Evolutionary conservation across 1,139 yeast genomes (phyloP).

Genomic region (Taphrina deformans): DNA sequence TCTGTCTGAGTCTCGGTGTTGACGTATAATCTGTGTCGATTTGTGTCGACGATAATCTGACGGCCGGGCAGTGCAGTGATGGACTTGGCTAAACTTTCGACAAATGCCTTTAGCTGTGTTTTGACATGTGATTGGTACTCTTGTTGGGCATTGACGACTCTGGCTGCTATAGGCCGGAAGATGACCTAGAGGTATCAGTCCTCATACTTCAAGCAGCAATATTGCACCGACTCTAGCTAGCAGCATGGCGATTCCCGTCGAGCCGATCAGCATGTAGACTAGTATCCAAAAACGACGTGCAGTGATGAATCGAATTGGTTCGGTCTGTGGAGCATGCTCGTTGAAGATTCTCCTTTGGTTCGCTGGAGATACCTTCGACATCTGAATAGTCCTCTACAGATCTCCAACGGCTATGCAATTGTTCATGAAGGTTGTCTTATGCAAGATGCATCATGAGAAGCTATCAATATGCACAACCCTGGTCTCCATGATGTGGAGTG

Average conservation of each 20-base stretch:
- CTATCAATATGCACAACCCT: neutral
- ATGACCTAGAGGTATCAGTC: neutral
- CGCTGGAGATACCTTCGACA: neutral
- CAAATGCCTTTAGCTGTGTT: constrained; percentile 4
- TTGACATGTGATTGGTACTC: constrained; percentile 1
- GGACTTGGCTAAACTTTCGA: constrained; percentile 5
- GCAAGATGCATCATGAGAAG: too few relatives aligned
- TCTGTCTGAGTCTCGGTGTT: constrained; percentile 38
- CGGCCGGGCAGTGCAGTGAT: constrained; percentile 20
- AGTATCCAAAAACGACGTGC: constrained; percentile 33
- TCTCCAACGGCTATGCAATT: too few relatives aligned
- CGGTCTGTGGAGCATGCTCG: neutral
- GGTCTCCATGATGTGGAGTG: neutral
- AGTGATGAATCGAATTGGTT: constrained; percentile 26
- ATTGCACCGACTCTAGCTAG: neutral
- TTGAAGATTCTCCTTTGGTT: neutral
- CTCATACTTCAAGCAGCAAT: neutral
- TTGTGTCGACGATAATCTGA: constrained; percentile 25
- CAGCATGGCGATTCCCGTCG: constrained; percentile 12
- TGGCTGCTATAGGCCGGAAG: constrained; percentile 2
- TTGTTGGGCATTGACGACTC: constrained; percentile 14
- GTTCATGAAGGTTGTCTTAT: too few relatives aligned
- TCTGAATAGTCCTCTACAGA: too few relatives aligned
- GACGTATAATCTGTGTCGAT: constrained; percentile 19
- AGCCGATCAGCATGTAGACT: constrained; percentile 23